Base-by-base conservation (phyloP, 2,329 filamentous ascomycete species). In the Pleomassaria siparia region DNA sequence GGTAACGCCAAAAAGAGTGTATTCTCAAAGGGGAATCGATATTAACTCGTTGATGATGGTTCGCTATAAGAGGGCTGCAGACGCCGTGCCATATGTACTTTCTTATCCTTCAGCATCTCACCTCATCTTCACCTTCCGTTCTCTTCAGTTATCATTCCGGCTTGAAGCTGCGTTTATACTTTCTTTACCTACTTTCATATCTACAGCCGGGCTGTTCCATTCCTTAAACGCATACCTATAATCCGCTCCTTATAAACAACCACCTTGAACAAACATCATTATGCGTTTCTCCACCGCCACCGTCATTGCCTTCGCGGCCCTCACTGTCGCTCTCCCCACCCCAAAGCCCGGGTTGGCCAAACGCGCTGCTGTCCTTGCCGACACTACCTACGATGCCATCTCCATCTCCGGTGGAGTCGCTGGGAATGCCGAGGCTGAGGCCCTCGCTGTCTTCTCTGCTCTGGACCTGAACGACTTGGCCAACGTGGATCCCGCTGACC, bases 361-460 rank as follows among this genome's bases (percentile, higher is more conserved):
- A 30, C 64, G 64, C 40, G 32, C 24, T 22, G 53, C 48, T 21
- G 59, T 67, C 7, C 58, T 69, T 15, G 55, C 59, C 9, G 57
- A 58, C 37, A 67, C 65, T 10, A 67, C 63, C 32, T 71, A 59
- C 51, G 53, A 69, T 48, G 62, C 56, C 24, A 80, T 82, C 64
- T 74, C 76, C 54, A 70, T 83, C 41, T 78, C 78, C 0, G 74
- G 73, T 36, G 80, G 80, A 2, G 67, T 73, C 9, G 78, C 74
- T 18, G 79, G 80, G 43, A 76, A 81, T 37, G 80, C 79, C 11
- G 71, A 81, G 16, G 74, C 68, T 1, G 79, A 82, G 64, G 80
- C 80, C 44, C 69, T 78, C 37, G 74, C 76, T 44, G 76, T 78
- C 53, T 82, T 83, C 59, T 78, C 80, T 0, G 79, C 79, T 65